Evolutionary conservation across 2,329 filamentous ascomycete species (phyloP).

Genomic region (Aspergillus sp.): DNA sequence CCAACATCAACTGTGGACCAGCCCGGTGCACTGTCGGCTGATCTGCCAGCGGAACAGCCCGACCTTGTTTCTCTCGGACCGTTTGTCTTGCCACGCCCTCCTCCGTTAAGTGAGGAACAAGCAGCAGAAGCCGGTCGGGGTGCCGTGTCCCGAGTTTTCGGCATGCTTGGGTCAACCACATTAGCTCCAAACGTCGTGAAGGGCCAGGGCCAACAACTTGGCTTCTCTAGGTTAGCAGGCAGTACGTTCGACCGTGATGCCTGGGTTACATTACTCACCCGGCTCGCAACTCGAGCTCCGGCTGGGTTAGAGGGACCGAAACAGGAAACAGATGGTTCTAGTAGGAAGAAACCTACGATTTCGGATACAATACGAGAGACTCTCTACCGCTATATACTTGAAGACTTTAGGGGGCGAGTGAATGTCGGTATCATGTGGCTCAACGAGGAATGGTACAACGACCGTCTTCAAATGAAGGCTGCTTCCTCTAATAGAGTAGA

Average conservation of each 20-base stretch:
- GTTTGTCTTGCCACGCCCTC: conserved; percentile 77
- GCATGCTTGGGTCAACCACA: conserved; percentile 72
- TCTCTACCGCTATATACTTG: conserved; percentile 81
- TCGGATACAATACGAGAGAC: conserved; percentile 72
- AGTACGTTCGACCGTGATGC: conserved; percentile 82
- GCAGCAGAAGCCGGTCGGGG: conserved; percentile 72
- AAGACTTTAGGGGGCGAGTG: conserved; percentile 87
- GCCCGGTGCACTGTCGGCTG: conserved; percentile 74
- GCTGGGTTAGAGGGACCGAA: conserved; percentile 62
- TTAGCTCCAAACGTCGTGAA: conserved; percentile 60
- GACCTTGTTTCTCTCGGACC: conserved; percentile 64
- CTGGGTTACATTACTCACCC: conserved; percentile 84
- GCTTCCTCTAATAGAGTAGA: conserved; percentile 44
- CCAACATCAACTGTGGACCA: conserved; percentile 24
- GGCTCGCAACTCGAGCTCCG: conserved; percentile 77
- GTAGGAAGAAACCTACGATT: conserved; percentile 38
- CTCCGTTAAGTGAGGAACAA: conserved; percentile 68
- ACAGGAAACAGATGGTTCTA: conserved; percentile 25
- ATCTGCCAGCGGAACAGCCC: conserved; percentile 68
- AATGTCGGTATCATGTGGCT: conserved; percentile 92
- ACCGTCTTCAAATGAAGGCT: conserved; percentile 58
- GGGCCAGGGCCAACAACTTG: conserved; percentile 56
- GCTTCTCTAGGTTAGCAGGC: conserved; percentile 80
- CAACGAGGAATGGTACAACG: conserved; percentile 97
- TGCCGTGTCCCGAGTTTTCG: conserved; percentile 74